phyloP scores from a whole-genome alignment of 2,329 filamentous ascomycete genomes.

The Thelonectria rubi region DNA sequence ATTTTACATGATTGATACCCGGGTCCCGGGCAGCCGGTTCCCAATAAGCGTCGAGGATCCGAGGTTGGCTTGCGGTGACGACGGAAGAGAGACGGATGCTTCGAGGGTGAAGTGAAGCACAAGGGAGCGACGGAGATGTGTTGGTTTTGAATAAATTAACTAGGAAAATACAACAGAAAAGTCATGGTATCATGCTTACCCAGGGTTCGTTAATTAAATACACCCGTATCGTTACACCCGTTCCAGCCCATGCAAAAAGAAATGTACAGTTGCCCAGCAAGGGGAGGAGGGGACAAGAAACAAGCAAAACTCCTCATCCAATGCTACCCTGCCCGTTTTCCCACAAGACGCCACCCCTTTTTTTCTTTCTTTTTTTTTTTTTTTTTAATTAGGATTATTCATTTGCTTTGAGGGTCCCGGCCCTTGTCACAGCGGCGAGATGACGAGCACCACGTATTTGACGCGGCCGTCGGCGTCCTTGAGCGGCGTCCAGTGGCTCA shows the following conservation, averaged over 20 bases:
- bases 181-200: constrained; percentile 28
- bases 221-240: constrained; percentile 24
- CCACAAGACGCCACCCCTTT: not conserved
- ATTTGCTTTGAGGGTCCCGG: too few species aligned
- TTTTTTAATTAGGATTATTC: too few species aligned
- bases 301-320: constrained; percentile 14
- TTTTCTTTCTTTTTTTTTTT: not conserved
- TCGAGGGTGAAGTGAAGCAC: too few species aligned
- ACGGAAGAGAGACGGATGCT: not conserved
- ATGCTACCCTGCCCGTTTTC: constrained; percentile 2
- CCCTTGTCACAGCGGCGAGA: constrained; percentile 23
- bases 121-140: too few species aligned
- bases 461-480: constrained; percentile 39
- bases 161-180: not conserved
- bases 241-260: constrained; percentile 7
- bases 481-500: constrained; percentile 44
- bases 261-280: constrained; percentile 9
- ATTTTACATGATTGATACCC: not conserved
- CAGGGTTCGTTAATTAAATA: constrained; percentile 25
- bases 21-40: not conserved
- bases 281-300: too few species aligned
- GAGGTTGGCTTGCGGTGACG: not conserved
- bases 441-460: constrained; percentile 39
- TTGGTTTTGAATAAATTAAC: not conserved
- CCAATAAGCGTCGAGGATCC: not conserved